Evolutionary conservation across 352 stramenopile species (phyloP).

Genomic region (Thraustotheca clavata): DNA sequence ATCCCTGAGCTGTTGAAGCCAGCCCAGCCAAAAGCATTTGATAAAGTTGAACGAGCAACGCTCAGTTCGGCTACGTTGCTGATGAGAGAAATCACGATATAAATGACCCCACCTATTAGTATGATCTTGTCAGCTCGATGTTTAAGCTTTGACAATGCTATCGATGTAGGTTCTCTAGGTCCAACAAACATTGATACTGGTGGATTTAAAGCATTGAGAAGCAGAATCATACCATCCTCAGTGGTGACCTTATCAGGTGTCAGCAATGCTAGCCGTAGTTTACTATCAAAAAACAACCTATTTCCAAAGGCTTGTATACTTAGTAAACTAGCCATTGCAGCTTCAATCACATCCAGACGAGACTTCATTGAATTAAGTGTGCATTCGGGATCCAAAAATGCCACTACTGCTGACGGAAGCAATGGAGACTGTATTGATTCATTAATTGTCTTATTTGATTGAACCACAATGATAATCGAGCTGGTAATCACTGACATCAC

Average conservation of each 20-base stretch:
- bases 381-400: too few species aligned
- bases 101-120: background rate
- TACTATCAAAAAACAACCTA: background rate
- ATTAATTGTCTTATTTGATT: too few species aligned
- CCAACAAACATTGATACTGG: background rate
- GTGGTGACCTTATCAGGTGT: background rate
- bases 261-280: constrained; percentile 5
- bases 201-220: background rate
- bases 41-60: background rate
- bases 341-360: background rate
- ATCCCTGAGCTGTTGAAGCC: constrained; percentile 6
- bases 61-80: background rate
- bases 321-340: background rate
- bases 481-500: background rate
- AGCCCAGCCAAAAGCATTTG: constrained; percentile 10
- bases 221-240: background rate
- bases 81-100: background rate
- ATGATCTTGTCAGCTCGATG: background rate
- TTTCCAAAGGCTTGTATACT: background rate
- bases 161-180: too few species aligned
- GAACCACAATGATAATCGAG: background rate
- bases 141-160: background rate
- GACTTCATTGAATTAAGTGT: background rate
- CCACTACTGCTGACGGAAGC: background rate
- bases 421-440: background rate